Evolutionary conservation across 192 early-diverging fungal species (phyloP).

Genomic region (Backusella macrospora): DNA sequence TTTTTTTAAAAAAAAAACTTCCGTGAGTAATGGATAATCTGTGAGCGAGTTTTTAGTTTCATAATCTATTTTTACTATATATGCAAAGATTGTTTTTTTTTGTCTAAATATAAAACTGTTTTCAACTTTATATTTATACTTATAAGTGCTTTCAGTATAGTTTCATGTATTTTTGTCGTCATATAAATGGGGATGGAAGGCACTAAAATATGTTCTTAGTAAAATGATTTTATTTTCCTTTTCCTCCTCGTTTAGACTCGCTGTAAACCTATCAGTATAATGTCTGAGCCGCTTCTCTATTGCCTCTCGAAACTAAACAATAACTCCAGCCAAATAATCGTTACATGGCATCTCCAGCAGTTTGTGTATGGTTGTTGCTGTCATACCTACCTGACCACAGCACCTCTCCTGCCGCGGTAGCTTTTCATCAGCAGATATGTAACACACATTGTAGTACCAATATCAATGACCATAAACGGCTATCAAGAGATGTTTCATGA

Average conservation of each 20-base stretch:
- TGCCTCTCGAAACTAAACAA: conserved; percentile 68
- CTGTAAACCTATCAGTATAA: conserved; percentile 33
- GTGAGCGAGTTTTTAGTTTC: too few relatives aligned
- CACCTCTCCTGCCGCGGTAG: conserved; percentile 71
- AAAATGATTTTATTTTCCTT: background rate
- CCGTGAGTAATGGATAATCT: too few relatives aligned
- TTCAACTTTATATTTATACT: background rate
- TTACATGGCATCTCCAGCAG: conserved; percentile 59
- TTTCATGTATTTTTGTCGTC: background rate
- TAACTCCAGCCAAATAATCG: conserved; percentile 74
- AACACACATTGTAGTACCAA: background rate
- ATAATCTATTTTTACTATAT: too few relatives aligned
- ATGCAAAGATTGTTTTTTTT: too few relatives aligned
- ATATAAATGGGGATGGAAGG: background rate
- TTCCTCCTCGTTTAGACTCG: background rate
- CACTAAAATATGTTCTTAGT: background rate
- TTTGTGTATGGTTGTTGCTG: conserved; percentile 52
- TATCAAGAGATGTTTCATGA: conserved; percentile 65
- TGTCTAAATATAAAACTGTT: background rate
- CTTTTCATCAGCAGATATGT: background rate
- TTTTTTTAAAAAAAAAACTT: too few relatives aligned
- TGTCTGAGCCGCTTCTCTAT: conserved; percentile 72
- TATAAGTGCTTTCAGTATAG: conserved; percentile 3
- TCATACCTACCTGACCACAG: conserved; percentile 46
- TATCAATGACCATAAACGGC: conserved; percentile 57